These are phyloP conservation scores for Biancaea sappan DNA, from an alignment of 306 rosid genomes.

Conservation along the genomic window DNA sequence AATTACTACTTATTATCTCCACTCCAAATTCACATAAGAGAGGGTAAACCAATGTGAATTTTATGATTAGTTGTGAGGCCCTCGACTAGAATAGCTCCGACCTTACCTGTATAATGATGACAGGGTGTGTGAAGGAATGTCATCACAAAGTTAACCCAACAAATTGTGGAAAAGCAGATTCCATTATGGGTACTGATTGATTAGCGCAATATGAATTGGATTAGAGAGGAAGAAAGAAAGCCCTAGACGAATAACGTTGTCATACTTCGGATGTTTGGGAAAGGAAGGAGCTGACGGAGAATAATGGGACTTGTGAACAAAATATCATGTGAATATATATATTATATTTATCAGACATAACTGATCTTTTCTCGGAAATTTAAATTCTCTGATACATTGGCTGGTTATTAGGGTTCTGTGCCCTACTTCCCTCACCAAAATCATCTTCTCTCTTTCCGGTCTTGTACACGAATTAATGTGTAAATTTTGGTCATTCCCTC, in stretches of 20 bases:
- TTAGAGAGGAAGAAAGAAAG: slow-evolving; percentile 31
- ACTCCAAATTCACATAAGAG: not conserved
- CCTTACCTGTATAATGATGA: slow-evolving; percentile 37
- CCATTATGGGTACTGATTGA: slow-evolving; percentile 4
- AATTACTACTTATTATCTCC: not conserved
- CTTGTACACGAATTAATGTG: slow-evolving; percentile 27
- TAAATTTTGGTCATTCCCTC: slow-evolving; percentile 45
- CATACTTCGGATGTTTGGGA: slow-evolving; percentile 42
- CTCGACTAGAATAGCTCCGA: not conserved
- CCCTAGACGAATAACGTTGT: slow-evolving; percentile 51
- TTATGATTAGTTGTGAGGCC: not conserved
- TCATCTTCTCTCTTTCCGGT: slow-evolving; percentile 30
- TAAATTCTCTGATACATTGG: slow-evolving; percentile 15
- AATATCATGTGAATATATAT: too few species aligned
- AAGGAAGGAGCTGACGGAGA: not conserved
- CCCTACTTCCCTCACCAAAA: slow-evolving; percentile 32
- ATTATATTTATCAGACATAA: too few species aligned
- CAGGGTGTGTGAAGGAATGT: slow-evolving; percentile 18
- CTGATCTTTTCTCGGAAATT: slow-evolving; percentile 16
- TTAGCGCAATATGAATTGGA: slow-evolving; percentile 7
- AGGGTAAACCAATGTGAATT: not conserved
- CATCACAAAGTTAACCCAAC: slow-evolving; percentile 30
- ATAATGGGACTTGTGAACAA: slow-evolving; percentile 32
- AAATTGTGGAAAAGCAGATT: not conserved
- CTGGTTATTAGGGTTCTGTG: slow-evolving; percentile 64